A percentile compares a stretch with the other conserved stretches of the same genome.
These are phyloP conservation scores for Russula compacta DNA, from an alignment of 768 basidiomycete genomes.

Conservation along the genomic window DNA sequence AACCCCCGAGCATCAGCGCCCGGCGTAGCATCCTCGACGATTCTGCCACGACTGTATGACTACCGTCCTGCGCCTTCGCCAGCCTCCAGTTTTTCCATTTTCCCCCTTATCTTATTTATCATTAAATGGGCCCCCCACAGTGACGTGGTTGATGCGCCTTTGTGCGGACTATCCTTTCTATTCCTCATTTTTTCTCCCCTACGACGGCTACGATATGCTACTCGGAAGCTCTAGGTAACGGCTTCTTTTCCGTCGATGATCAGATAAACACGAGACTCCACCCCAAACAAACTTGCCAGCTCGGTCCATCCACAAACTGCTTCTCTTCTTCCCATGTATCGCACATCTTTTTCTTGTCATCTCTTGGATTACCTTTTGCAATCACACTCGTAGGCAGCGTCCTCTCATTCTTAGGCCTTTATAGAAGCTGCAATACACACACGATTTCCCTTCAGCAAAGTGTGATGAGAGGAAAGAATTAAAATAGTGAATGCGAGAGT, in stretches of 20 bases:
- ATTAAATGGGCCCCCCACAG: slow-evolving; percentile 6
- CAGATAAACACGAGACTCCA: neutral
- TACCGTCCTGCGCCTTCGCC: neutral
- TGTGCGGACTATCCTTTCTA: slow-evolving; percentile 6
- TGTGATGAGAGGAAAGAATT: neutral
- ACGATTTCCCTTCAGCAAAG: neutral
- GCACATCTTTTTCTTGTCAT: slow-evolving; percentile 1
- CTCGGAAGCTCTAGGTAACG: neutral
- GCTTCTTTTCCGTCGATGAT: neutral
- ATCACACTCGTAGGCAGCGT: neutral
- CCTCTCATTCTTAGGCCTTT: too few species aligned
- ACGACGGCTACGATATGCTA: slow-evolving; percentile 1
- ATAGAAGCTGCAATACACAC: slow-evolving; percentile 11
- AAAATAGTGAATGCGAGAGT: neutral
- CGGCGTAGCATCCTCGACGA: slow-evolving; percentile 5
- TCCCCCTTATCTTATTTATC: slow-evolving; percentile 12
- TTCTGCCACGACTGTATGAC: slow-evolving; percentile 16
- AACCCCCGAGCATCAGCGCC: neutral
- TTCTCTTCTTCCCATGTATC: neutral
- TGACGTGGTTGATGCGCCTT: slow-evolving; percentile 13
- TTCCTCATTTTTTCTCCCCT: neutral
- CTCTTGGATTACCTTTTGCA: neutral
- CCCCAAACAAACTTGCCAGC: neutral
- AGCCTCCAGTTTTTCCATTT: neutral
- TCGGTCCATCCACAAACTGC: neutral